phyloP scores from a whole-genome alignment of 495 filamentous ascomycete genomes.

The Corynascus novoguineensis region DNA sequence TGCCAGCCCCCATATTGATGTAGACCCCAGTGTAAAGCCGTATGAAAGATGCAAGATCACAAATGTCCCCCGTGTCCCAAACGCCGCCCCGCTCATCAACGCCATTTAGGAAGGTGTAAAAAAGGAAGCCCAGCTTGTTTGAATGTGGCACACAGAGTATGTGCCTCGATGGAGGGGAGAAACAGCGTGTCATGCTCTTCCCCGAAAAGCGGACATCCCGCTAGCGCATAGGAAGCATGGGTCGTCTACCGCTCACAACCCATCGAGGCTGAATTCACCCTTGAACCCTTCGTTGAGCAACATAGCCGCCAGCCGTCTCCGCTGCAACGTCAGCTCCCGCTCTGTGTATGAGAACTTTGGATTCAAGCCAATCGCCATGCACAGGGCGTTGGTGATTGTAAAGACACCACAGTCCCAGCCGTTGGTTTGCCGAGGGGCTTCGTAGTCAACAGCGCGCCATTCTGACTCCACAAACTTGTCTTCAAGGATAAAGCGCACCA shows the following conservation, averaged over 20 bases:
- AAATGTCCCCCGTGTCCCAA: background rate
- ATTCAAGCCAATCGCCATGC: slow-evolving; percentile 58
- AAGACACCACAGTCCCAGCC: slow-evolving; percentile 79
- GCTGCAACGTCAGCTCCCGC: slow-evolving; percentile 52
- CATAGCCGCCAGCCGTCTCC: slow-evolving; percentile 62
- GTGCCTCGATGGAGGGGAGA: background rate
- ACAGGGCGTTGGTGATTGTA: slow-evolving; percentile 66
- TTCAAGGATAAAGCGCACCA: slow-evolving; percentile 56
- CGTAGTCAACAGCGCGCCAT: slow-evolving; percentile 52
- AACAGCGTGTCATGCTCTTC: background rate
- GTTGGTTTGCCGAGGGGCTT: slow-evolving; percentile 58
- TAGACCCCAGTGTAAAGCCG: background rate
- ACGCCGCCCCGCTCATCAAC: background rate
- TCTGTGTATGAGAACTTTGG: slow-evolving; percentile 51
- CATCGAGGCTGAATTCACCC: slow-evolving; percentile 40
- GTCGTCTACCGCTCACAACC: slow-evolving; percentile 14
- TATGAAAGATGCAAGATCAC: background rate
- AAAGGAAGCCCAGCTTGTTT: too few species aligned
- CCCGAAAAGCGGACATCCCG: too few species aligned
- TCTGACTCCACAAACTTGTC: slow-evolving; percentile 52
- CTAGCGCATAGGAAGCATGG: background rate
- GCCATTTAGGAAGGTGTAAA: background rate
- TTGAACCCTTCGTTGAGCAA: slow-evolving; percentile 61
- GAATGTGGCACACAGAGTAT: background rate
- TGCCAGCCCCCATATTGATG: background rate